Base-by-base conservation (phyloP, 306 rosid species). In the Purshia tridentata region DNA sequence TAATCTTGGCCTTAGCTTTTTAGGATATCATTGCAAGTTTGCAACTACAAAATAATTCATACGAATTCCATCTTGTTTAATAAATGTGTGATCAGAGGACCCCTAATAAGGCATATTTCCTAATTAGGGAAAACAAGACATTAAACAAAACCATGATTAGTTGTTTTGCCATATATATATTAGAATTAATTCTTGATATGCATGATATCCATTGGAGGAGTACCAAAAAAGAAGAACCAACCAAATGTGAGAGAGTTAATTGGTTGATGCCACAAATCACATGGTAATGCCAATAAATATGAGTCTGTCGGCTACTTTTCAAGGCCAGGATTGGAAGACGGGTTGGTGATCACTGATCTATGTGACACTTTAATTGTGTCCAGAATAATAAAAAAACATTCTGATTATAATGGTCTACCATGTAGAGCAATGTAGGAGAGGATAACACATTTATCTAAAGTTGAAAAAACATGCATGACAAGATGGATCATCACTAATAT, bases 261-360 rank as follows among this genome's bases (percentile, higher is more conserved):
- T 58, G 86, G 89, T 86, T 82, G 86, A 81, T 88, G 86, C 88
- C 88, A 85, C 88, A 91, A 86, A 86, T 88, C 96, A 89, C 96
- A 83, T 93, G 95, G 84, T 78, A 77, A 65, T 81, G 77, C 75
- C 82, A 75, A 82, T 76, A 83, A 81, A 70, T 89, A 91, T 86
- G 91, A 89, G 95, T 87, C 86, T 91, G 97, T 94, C 96, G 92
- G 93, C 90, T 85, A 88, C 96, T 88, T 91, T 87, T 75, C 58
- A 66, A 66, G 86, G 88, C 85, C 65, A 69, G 86, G 90, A 86
- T 91, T 88, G 87, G 86, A 69, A 72, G 91, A 52, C 23, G 47
- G 67, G 22, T 39, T 39, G 61, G 76, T 65, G 81, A 81, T 81
- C 29, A 80, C 78, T 79, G 56, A 50, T 50, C 14, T 35, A 6